These are phyloP conservation scores for Rhizopogon roseolus DNA, from an alignment of 768 basidiomycete species.

Conservation along the genomic window DNA sequence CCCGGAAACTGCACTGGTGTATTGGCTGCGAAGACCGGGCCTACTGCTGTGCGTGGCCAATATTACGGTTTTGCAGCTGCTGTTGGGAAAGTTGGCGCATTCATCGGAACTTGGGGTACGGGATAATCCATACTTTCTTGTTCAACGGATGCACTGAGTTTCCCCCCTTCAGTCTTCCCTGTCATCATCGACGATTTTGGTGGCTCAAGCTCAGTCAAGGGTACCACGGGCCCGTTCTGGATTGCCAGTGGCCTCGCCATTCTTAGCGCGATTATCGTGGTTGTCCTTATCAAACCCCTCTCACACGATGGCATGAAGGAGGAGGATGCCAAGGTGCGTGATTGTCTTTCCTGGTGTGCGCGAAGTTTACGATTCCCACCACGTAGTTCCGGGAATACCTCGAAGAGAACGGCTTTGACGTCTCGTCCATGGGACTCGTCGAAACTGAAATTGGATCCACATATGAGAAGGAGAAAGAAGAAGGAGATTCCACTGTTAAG, in stretches of 20 bases:
- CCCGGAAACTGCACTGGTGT: slow-evolving; percentile 87
- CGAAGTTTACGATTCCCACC: not conserved
- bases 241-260: slow-evolving; percentile 81
- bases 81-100: slow-evolving; percentile 80
- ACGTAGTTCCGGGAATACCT: slow-evolving; percentile 81
- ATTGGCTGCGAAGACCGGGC: slow-evolving; percentile 79
- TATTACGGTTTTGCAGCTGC: slow-evolving; percentile 87
- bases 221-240: slow-evolving; percentile 87
- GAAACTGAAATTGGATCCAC: slow-evolving; percentile 19
- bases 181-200: slow-evolving; percentile 66
- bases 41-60: slow-evolving; percentile 82
- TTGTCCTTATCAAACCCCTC: slow-evolving; percentile 72
- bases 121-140: slow-evolving; percentile 2
- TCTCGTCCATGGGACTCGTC: slow-evolving; percentile 59
- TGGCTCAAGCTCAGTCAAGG: slow-evolving; percentile 42
- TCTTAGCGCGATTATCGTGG: slow-evolving; percentile 67
- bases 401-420: slow-evolving; percentile 75
- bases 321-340: slow-evolving; percentile 62
- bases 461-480: slow-evolving; percentile 12
- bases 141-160: not conserved
- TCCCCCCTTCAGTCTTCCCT: slow-evolving; percentile 47
- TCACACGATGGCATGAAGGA: slow-evolving; percentile 72
- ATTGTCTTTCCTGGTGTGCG: not conserved
- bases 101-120: slow-evolving; percentile 77
- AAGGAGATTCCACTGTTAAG: slow-evolving; percentile 4